A percentile compares a stretch with the other conserved stretches of the same genome.
These are phyloP conservation scores for Bipolaris bicolor DNA, from an alignment of 2,329 filamentous ascomycete species.

Conservation along the genomic window DNA sequence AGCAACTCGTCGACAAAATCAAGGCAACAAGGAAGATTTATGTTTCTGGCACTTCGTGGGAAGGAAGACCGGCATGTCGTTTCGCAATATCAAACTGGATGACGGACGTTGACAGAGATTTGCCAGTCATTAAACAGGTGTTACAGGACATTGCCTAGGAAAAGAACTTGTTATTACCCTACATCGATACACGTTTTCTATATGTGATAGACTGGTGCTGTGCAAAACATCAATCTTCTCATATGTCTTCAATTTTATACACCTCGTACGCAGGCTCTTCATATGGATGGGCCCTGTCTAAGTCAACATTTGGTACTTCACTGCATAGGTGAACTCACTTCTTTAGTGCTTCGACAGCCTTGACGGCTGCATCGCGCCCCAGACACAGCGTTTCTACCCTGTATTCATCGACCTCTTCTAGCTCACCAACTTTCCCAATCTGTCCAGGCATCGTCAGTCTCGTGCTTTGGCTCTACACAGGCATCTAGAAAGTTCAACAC, in stretches of 20 bases:
- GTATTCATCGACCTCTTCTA: slow-evolving; percentile 67
- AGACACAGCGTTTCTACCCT: slow-evolving; percentile 68
- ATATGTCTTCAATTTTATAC: slow-evolving; percentile 55
- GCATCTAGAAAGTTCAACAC: background rate
- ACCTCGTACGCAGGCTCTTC: slow-evolving; percentile 56
- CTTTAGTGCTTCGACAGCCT: slow-evolving; percentile 69
- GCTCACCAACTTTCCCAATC: slow-evolving; percentile 63
- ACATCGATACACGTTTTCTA: background rate
- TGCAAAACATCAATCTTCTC: slow-evolving; percentile 1
- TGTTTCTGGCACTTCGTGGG: slow-evolving; percentile 81
- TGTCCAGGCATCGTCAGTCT: slow-evolving; percentile 7
- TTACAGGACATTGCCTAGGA: slow-evolving; percentile 53
- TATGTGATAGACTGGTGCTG: background rate
- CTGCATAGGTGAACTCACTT: slow-evolving; percentile 45
- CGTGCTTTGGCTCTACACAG: background rate
- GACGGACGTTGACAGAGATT: slow-evolving; percentile 71
- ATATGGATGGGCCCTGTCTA: slow-evolving; percentile 52
- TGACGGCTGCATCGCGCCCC: slow-evolving; percentile 62
- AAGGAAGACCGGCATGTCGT: slow-evolving; percentile 74
- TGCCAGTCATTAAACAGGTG: slow-evolving; percentile 68
- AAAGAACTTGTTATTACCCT: background rate
- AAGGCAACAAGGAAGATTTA: slow-evolving; percentile 78
- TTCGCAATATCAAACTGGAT: slow-evolving; percentile 88
- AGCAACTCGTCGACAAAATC: slow-evolving; percentile 70
- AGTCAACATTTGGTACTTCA: slow-evolving; percentile 22